Evolutionary conservation across 2,329 filamentous ascomycete genomes (phyloP).

Genomic region (Huntiella moniliformis): DNA sequence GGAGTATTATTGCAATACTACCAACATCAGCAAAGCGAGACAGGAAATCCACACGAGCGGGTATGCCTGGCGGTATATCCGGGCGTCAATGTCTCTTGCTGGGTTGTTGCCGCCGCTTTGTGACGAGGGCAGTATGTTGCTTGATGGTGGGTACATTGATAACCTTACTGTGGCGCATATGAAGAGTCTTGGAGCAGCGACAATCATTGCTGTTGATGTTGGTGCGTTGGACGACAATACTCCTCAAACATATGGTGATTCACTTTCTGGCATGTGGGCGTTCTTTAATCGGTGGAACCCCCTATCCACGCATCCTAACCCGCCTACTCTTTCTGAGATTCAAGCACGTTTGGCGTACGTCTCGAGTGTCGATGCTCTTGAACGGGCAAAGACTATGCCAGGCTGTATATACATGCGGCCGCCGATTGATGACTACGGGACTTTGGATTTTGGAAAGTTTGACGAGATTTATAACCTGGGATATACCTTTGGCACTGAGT

Average conservation of each 20-base stretch:
- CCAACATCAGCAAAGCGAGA: conserved; percentile 89
- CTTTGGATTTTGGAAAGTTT: conserved; percentile 90
- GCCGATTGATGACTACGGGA: conserved; percentile 82
- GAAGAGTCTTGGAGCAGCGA: conserved; percentile 80
- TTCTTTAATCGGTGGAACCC: conserved; percentile 95
- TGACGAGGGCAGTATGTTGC: conserved; percentile 88
- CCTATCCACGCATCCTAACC: conserved; percentile 73
- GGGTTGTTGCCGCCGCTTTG: conserved; percentile 84
- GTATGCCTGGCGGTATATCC: conserved; percentile 93
- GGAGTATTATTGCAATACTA: conserved; percentile 97
- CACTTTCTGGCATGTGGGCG: conserved; percentile 86
- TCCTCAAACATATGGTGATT: conserved; percentile 85
- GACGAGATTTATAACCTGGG: conserved; percentile 90
- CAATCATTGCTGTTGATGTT: conserved; percentile 91
- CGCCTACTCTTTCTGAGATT: conserved; percentile 86
- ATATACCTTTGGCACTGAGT: conserved; percentile 69
- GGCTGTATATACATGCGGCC: conserved; percentile 95
- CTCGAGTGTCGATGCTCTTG: conserved; percentile 80
- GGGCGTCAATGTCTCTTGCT: conserved; percentile 90
- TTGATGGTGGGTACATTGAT: conserved; percentile 93
- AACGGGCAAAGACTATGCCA: conserved; percentile 75
- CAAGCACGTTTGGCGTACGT: conserved; percentile 91
- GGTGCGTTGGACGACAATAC: conserved; percentile 81
- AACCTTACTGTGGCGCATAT: conserved; percentile 95
- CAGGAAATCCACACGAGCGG: conserved; percentile 88